These are phyloP conservation scores for Leccinum longicurvipes DNA, from an alignment of 768 basidiomycete species.

Conservation along the genomic window DNA sequence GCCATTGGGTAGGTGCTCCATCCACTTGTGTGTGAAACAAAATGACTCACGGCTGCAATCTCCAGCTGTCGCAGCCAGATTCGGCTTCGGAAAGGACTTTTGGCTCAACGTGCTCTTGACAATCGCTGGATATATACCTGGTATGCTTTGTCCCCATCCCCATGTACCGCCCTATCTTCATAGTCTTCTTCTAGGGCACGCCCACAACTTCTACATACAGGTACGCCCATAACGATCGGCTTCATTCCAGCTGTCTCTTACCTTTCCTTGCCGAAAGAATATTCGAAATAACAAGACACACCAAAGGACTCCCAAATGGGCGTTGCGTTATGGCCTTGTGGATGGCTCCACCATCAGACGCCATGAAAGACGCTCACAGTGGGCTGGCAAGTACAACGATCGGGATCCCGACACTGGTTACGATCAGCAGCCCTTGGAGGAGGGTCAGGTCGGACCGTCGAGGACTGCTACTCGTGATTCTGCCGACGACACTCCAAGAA, in stretches of 20 bases:
- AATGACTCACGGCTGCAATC: conserved; percentile 2
- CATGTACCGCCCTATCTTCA: conserved; percentile 2
- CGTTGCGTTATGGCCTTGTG: conserved; percentile 84
- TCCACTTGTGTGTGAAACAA: not conserved
- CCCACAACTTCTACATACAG: conserved; percentile 92
- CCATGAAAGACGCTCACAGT: conserved; percentile 76
- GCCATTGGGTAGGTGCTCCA: conserved; percentile 65
- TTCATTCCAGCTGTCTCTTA: not conserved
- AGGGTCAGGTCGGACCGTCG: conserved; percentile 59
- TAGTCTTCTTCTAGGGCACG: conserved; percentile 56
- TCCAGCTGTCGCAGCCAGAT: conserved; percentile 87
- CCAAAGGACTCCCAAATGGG: conserved; percentile 94
- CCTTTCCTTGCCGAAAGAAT: conserved; percentile 50
- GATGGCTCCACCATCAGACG: conserved; percentile 75
- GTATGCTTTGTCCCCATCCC: conserved; percentile 35
- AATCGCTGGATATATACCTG: conserved; percentile 89
- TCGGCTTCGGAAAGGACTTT: conserved; percentile 89
- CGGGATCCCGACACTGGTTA: conserved; percentile 67
- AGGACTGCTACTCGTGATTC: conserved; percentile 12
- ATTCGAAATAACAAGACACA: conserved; percentile 94
- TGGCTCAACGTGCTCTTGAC: conserved; percentile 86
- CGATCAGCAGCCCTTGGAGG: conserved; percentile 70
- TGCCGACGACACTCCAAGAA: conserved; percentile 15
- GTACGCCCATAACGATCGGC: conserved; percentile 33
- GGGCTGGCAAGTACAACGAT: conserved; percentile 86